These are phyloP conservation scores for Penicillium sp. DNA, from an alignment of 2,329 filamentous ascomycete genomes.

Conservation along the genomic window DNA sequence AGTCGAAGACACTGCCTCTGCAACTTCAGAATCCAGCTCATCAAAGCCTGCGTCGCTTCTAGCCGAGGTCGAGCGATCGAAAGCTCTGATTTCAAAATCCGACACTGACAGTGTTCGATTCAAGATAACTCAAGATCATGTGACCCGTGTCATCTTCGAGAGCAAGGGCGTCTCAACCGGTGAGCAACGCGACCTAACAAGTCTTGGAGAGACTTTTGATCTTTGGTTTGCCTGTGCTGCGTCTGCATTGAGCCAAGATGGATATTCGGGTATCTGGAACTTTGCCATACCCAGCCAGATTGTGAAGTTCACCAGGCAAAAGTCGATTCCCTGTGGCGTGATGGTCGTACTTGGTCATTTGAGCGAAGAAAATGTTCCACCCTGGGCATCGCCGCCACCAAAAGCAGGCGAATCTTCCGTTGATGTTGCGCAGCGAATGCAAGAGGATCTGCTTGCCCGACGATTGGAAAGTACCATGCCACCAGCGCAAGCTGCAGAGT, in stretches of 20 bases:
- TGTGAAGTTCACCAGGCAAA: not conserved
- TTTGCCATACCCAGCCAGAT: slow-evolving; percentile 7
- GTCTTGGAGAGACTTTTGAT: not conserved
- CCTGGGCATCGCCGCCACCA: not conserved
- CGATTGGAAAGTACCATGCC: not conserved
- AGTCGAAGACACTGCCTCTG: not conserved
- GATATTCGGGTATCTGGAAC: slow-evolving; percentile 2
- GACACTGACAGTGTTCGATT: not conserved
- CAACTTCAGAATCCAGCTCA: not conserved
- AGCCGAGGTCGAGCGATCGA: not conserved
- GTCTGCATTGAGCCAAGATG: slow-evolving; percentile 7
- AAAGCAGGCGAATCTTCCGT: not conserved
- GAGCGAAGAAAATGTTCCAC: not conserved
- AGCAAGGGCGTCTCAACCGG: not conserved
- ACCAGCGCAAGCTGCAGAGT: not conserved
- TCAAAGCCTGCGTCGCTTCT: not conserved
- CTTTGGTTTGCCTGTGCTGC: slow-evolving; percentile 7
- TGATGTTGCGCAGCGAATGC: not conserved
- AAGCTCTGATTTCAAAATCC: not conserved
- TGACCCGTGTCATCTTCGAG: not conserved
- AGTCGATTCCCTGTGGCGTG: not conserved
- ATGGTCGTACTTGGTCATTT: not conserved
- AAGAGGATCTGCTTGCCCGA: not conserved
- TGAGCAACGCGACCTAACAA: not conserved
- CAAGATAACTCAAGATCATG: not conserved